Base-by-base conservation (phyloP, 148 eudicot genomes). In the Linanthus parryae region DNA sequence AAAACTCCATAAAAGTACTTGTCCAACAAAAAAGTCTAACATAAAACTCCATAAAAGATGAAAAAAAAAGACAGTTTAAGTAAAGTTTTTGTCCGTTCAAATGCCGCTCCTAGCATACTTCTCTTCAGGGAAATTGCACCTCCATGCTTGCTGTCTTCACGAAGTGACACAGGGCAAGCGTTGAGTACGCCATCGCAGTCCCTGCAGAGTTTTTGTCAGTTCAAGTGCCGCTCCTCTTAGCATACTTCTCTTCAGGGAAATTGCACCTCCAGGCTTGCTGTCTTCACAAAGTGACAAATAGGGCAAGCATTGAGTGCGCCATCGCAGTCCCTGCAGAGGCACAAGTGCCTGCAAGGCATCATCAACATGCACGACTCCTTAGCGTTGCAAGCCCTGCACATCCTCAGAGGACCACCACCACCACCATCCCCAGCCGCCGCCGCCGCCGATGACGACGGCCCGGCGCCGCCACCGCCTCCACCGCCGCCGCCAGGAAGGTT, bases 341-440 rank as follows among this genome's bases (percentile, higher is more conserved):
- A 71, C 53, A 76, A 57, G 40, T 76, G 81, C 13, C 81, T 54
- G 47, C 81, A 76, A n/a, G 81, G 81, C 53, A 71, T 25, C 42
- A 76, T 27, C 67, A 76, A 54, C 40, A 72, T 41, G 8, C 52
- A 63, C 9, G 71, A 67, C 38, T 67, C 73, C 35, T 68, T 64
- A 60, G 47, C 52, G 7, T 54, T 60, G 64, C 81, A 76, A 20
- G 65, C 58, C 41, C 48, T 71, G 59, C 81, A 76, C 1, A 25
- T 56, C 51, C n/a, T n/a, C n/a, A n/a, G n/a, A n/a, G n/a, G n/a
- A n/a, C n/a, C n/a, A n/a, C n/a, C n/a, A n/a, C n/a, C n/a, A n/a
- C n/a, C n/a, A n/a, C n/a, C n/a, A n/a, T n/a, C n/a, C n/a, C n/a
- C n/a, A n/a, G n/a, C 47, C n/a, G n/a, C n/a, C n/a, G n/a, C n/a